Evolutionary conservation across 73 alveolate genomes (phyloP).

Genomic region (Symbiodinium natans): DNA sequence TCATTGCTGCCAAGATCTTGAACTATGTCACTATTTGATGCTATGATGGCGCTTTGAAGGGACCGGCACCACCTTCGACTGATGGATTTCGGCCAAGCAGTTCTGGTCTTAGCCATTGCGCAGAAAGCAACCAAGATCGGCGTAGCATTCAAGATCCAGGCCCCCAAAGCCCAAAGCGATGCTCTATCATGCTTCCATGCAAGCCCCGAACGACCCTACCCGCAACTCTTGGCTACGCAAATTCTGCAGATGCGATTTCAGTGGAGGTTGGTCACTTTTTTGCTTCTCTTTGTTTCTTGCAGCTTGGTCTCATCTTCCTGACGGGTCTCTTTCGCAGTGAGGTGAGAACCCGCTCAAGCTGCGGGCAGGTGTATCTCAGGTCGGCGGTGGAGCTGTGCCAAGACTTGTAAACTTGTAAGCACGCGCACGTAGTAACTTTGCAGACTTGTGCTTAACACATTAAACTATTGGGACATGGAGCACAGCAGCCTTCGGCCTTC

Average conservation of each 20-base stretch:
- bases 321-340: background rate
- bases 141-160: too few species aligned
- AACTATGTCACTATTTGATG: too few species aligned
- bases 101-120: too few species aligned
- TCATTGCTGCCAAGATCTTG: too few species aligned
- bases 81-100: constrained; percentile 88
- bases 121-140: too few species aligned
- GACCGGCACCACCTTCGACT: constrained; percentile 23
- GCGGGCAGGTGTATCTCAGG: constrained; percentile 37
- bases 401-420: too few species aligned
- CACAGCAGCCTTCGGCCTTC: background rate
- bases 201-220: too few species aligned
- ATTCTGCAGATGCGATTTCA: background rate
- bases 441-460: too few species aligned
- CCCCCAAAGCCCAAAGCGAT: too few species aligned
- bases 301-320: background rate
- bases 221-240: background rate
- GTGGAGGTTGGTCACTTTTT: background rate
- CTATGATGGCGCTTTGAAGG: background rate
- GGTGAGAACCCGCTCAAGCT: constrained; percentile 81
- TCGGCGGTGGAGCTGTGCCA: background rate
- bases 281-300: background rate
- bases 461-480: too few species aligned
- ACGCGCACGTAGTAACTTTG: too few species aligned
- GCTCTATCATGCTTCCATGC: too few species aligned